Percentiles rank a stretch among this genome's conserved stretches.
These are phyloP conservation scores for Micractinium conductrix DNA, from an alignment of 139 green algal genomes.

Conservation along the genomic window DNA sequence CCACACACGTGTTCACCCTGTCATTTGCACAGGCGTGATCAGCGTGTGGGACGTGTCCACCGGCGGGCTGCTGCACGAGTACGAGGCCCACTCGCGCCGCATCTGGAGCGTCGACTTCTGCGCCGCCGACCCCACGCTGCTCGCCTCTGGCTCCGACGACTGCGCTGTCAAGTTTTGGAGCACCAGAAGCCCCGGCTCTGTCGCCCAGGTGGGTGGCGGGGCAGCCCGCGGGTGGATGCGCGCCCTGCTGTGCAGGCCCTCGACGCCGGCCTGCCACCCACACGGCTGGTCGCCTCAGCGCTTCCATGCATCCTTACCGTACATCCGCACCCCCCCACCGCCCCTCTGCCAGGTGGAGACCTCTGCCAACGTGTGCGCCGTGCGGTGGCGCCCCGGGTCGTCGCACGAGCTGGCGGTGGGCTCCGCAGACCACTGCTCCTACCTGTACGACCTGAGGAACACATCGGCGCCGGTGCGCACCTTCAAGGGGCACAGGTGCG, in stretches of 20 bases:
- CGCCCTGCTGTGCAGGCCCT: no score
- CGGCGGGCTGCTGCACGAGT: conserved; percentile 64
- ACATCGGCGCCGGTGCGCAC: conserved; percentile 40
- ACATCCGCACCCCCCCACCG: no score
- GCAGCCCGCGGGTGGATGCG: no score
- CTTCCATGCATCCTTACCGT: no score
- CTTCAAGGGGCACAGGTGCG: conserved; percentile 56
- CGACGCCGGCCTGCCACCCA: no score
- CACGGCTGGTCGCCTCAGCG: no score
- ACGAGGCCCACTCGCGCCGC: conserved; percentile 80
- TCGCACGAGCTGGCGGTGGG: conserved; percentile 84
- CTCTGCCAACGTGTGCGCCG: conserved; percentile 89
- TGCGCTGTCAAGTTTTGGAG: conserved; percentile 86
- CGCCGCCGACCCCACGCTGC: conserved; percentile 56
- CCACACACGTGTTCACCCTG: no score
- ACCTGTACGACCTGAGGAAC: conserved; percentile 83
- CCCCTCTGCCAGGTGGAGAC: conserved; percentile 57
- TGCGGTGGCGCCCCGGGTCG: conserved; percentile 77
- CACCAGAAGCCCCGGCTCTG: conserved; percentile 34
- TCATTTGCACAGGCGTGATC: conserved; percentile 58
- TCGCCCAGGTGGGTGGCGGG: conserved; percentile 38
- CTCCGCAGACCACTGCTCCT: conserved; percentile 79
- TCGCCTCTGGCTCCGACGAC: conserved; percentile 90
- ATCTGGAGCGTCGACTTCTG: conserved; percentile 92
- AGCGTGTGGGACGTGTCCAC: conserved; percentile 73